Evolutionary conservation across 331 rosid species (phyloP).

Genomic region (Cydonia oblonga): DNA sequence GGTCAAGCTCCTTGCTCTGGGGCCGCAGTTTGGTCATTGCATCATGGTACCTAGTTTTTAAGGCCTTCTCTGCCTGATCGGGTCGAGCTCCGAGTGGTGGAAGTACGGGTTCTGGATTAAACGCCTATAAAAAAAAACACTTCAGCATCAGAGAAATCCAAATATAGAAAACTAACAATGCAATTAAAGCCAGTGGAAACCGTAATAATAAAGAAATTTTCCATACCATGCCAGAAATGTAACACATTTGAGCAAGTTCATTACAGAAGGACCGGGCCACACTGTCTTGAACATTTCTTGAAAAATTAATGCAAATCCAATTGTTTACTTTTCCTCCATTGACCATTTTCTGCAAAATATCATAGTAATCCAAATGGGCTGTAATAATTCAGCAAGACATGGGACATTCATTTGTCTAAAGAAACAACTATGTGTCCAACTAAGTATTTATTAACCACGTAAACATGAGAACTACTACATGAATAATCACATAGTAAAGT

Average conservation of each 20-base stretch:
- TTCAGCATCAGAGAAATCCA: background rate
- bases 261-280: slow-evolving; percentile 64
- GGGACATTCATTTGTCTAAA: background rate
- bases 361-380: background rate
- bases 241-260: slow-evolving; percentile 89
- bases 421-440: background rate
- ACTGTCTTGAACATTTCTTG: slow-evolving; percentile 67
- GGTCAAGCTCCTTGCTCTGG: slow-evolving; percentile 60
- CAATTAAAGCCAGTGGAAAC: background rate
- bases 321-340: slow-evolving; percentile 79
- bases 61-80: slow-evolving; percentile 80
- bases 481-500: background rate
- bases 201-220: background rate
- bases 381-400: background rate
- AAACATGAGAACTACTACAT: background rate
- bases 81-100: slow-evolving; percentile 55
- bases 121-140: slow-evolving; percentile 31
- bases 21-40: slow-evolving; percentile 46
- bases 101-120: slow-evolving; percentile 67
- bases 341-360: slow-evolving; percentile 80
- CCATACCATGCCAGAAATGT: slow-evolving; percentile 85
- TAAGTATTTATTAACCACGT: background rate
- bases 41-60: slow-evolving; percentile 67
- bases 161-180: background rate
- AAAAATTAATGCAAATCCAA: slow-evolving; percentile 88